Percentiles rank a stretch among this genome's conserved stretches.
phyloP scores from a whole-genome alignment of 441 rosid species.

The Pelargonium fulgidum region DNA sequence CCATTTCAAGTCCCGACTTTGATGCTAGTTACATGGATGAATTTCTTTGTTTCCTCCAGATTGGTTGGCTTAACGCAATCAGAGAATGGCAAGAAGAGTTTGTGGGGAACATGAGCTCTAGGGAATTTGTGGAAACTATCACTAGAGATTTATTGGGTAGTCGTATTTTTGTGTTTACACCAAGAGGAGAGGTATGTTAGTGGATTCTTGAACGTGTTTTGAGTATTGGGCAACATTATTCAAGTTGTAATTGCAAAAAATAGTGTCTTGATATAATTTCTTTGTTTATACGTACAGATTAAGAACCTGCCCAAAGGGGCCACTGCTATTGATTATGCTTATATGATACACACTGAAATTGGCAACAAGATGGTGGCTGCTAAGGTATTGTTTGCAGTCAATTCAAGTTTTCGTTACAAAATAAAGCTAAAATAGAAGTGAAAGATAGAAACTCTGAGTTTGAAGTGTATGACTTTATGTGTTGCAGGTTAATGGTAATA shows the following conservation, averaged over 20 bases:
- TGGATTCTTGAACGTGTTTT: conserved; percentile 6
- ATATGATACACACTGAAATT: conserved; percentile 91
- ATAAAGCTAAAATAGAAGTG: not conserved
- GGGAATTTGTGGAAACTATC: conserved; percentile 94
- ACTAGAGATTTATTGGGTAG: conserved; percentile 92
- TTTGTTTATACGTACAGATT: conserved; percentile 43
- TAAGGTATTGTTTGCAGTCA: conserved; percentile 45
- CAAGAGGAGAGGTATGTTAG: conserved; percentile 84
- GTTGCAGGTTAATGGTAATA: conserved; percentile 88
- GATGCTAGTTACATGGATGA: conserved; percentile 34
- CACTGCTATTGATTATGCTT: conserved; percentile 89
- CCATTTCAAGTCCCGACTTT: conserved; percentile 22
- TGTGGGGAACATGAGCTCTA: conserved; percentile 98
- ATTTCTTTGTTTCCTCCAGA: conserved; percentile 52
- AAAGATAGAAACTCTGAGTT: not conserved
- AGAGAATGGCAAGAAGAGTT: conserved; percentile 99
- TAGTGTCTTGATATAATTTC: conserved; percentile 16
- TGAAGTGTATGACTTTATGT: conserved; percentile 16
- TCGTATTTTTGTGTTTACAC: conserved; percentile 86
- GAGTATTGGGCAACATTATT: not conserved
- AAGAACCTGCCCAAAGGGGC: conserved; percentile 95
- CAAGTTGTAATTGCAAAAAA: not conserved
- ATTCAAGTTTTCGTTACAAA: not conserved
- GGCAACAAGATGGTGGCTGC: conserved; percentile 99
- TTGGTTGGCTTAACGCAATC: conserved; percentile 98